Conservation (phyloP, 257 asterid genomes). For the Echites panduratus region DNA sequence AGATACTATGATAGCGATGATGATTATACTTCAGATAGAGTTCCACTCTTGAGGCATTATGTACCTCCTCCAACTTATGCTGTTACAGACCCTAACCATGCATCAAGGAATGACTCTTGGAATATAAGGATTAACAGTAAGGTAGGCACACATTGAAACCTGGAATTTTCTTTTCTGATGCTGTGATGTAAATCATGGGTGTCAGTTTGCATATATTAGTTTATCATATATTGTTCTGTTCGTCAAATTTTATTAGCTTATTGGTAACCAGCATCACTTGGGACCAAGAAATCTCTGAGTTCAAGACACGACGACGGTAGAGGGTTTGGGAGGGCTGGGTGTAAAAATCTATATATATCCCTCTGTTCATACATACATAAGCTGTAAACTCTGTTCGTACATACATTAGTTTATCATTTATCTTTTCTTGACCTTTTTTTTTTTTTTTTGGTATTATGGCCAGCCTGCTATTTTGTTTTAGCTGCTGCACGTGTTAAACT, state of each 20-base stretch:
- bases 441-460: too few species aligned
- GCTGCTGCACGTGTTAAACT: not conserved
- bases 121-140: conserved; percentile 60
- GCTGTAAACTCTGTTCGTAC: too few species aligned
- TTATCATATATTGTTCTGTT: not conserved
- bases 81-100: conserved; percentile 54
- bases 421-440: too few species aligned
- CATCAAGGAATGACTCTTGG: conserved; percentile 59
- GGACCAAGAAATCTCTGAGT: too few species aligned
- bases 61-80: conserved; percentile 52
- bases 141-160: conserved; percentile 31
- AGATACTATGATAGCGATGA: conserved; percentile 92
- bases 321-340: too few species aligned
- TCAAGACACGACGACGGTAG: too few species aligned
- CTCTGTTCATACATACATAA: not conserved
- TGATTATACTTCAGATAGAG: conserved; percentile 73
- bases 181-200: not conserved
- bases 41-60: conserved; percentile 74
- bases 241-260: too few species aligned
- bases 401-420: too few species aligned
- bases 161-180: too few species aligned
- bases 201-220: not conserved
- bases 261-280: too few species aligned
- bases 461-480: not conserved
- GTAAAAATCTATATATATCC: too few species aligned